These are phyloP conservation scores for Aleurites moluccanus DNA, from an alignment of 441 rosid genomes.

Conservation along the genomic window DNA sequence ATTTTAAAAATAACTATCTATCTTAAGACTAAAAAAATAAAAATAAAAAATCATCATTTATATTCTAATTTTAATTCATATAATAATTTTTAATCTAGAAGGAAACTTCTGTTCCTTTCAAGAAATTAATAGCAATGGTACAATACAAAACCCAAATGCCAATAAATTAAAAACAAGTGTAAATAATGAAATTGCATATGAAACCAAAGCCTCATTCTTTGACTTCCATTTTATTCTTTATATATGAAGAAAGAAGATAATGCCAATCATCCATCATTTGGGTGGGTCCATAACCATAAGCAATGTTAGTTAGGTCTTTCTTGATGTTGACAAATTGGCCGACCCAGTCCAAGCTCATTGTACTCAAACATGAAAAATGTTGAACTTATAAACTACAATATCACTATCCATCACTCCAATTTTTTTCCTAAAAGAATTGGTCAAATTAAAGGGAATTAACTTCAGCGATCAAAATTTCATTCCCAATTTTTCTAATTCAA, in stretches of 20 bases:
- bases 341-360: conserved; percentile 1
- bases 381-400: not conserved
- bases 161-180: not conserved
- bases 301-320: not conserved
- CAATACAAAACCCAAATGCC: not conserved
- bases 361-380: not conserved
- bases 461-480: no score
- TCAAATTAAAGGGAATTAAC: no score
- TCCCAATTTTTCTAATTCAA: no score
- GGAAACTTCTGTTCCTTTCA: not conserved
- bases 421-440: not conserved
- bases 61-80: no score
- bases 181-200: not conserved
- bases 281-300: not conserved
- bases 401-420: not conserved
- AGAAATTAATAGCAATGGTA: not conserved
- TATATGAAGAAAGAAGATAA: not conserved
- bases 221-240: not conserved
- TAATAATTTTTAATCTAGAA: no score
- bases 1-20: no score
- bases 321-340: not conserved
- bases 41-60: no score
- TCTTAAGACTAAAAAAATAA: no score
- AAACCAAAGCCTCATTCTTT: not conserved
- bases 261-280: not conserved